Evolutionary conservation across 352 stramenopile species (phyloP), one percentile per base, ranked within the genome.

Genomic region (Pythium guiyangense): DNA sequence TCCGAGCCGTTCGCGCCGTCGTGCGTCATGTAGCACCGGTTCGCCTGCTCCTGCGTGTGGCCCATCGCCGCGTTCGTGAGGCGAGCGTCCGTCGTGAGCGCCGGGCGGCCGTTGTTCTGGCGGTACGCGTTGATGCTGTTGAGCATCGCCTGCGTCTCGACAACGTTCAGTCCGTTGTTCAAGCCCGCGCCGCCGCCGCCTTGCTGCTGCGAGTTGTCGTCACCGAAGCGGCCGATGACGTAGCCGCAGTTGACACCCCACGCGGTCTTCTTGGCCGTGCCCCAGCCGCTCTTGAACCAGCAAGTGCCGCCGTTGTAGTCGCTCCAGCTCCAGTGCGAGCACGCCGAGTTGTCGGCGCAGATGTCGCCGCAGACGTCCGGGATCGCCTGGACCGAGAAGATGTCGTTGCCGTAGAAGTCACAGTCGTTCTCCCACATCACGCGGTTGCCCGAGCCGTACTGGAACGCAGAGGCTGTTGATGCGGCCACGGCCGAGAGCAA

Each of bases 221-320:
- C 35, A 22, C 50, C 50, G 50, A 77, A 75, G 39, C 70, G 70
- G 22, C 64, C 55, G 49, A 73, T 64, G 34, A 82, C 64, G 49
- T 82, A 79, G 29, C 73, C 73, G 25, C 73, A 79, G 46, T 59
- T 54, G 22, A 52, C 62, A 14, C 73, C 73, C 46, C 59, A 58
- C 17, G 29, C 14, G 14, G 4, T n/a, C 15, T 46, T 43, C 25
- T 63, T 57, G 37, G 46, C 25, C 15, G 8, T 29, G 3, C 40
- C 31, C 17, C 4, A 26, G 31, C 49, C 54, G 8, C n/a, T 68
- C 63, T 89, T 89, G 37, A 89, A 71, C 63, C 63, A 86, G 63
- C 79, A 90, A 8, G 74, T 85, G n/a, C 78, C 78, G 18, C 73
- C 74, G 40, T 67, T 74, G 55, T 77, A 57, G 61, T 77, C 71